Conservation (phyloP, 2,329 filamentous ascomycete species). For the Fusarium xyrophilum region DNA sequence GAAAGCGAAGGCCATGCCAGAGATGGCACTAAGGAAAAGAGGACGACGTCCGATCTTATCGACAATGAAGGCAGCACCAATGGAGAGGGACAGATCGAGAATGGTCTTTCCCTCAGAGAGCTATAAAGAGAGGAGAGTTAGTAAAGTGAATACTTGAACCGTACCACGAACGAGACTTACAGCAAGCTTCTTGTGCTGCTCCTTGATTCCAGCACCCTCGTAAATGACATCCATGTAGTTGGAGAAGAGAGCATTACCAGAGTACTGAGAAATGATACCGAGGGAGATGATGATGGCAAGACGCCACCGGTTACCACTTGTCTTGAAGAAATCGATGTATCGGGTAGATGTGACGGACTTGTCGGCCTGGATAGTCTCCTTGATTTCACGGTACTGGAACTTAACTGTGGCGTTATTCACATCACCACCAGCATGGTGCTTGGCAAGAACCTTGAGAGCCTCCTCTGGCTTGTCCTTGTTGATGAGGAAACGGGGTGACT, state of each 20-base stretch:
- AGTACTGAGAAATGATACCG: slow-evolving; percentile 72
- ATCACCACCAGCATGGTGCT: slow-evolving; percentile 70
- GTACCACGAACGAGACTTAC: slow-evolving; percentile 42
- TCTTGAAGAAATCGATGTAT: slow-evolving; percentile 68
- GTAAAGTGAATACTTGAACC: not conserved
- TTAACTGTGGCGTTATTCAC: slow-evolving; percentile 65
- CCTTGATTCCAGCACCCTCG: slow-evolving; percentile 64
- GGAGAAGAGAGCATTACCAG: slow-evolving; percentile 70
- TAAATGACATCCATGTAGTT: slow-evolving; percentile 72
- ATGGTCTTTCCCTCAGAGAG: slow-evolving; percentile 64
- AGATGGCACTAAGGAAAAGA: slow-evolving; percentile 59
- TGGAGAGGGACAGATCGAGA: slow-evolving; percentile 63
- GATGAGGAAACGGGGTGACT: slow-evolving; percentile 71
- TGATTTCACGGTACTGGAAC: slow-evolving; percentile 72
- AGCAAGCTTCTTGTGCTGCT: slow-evolving; percentile 63
- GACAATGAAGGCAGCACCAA: slow-evolving; percentile 59
- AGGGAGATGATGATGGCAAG: slow-evolving; percentile 68
- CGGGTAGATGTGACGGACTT: slow-evolving; percentile 56
- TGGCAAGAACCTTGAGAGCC: slow-evolving; percentile 65
- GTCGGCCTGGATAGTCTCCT: slow-evolving; percentile 67
- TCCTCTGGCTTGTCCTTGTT: slow-evolving; percentile 68
- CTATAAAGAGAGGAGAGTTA: slow-evolving; percentile 19
- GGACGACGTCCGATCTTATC: slow-evolving; percentile 60
- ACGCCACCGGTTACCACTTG: slow-evolving; percentile 69
- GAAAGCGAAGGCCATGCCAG: slow-evolving; percentile 57